A percentile compares a stretch with the other conserved stretches of the same genome.
These are phyloP conservation scores for Lachancea lanzarotensis DNA, from an alignment of 805 yeast genomes.

Conservation along the genomic window DNA sequence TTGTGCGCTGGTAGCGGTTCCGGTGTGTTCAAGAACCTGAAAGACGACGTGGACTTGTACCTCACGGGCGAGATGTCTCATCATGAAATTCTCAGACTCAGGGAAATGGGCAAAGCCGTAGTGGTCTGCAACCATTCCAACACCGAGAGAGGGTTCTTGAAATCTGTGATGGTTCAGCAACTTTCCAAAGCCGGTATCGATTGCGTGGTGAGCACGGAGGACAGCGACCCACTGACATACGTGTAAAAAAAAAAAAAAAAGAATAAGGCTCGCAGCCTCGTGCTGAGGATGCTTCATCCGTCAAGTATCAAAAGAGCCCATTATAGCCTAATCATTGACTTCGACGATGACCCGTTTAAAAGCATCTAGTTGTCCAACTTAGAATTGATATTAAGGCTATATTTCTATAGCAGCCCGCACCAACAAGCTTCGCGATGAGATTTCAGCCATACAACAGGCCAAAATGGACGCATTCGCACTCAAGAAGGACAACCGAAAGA, in stretches of 20 bases:
- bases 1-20: conserved; percentile 96
- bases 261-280: too few species aligned
- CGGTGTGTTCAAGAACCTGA: conserved; percentile 48
- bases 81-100: conserved; percentile 73
- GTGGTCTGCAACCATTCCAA: conserved; percentile 84
- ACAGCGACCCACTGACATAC: conserved; percentile 55
- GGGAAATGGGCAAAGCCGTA: conserved; percentile 66
- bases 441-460: not conserved
- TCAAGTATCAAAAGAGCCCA: too few species aligned
- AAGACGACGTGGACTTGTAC: conserved; percentile 58
- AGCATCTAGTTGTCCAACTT: not conserved
- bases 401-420: too few species aligned
- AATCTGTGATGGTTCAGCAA: conserved; percentile 41
- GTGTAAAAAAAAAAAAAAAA: conserved; percentile 25
- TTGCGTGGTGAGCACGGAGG: conserved; percentile 47
- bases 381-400: not conserved
- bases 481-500: conserved; percentile 37
- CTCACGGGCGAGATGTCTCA: conserved; percentile 93
- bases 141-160: conserved; percentile 82
- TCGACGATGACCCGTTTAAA: not conserved
- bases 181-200: conserved; percentile 36
- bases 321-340: not conserved
- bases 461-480: conserved; percentile 26
- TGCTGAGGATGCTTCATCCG: too few species aligned
- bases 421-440: too few species aligned